phyloP scores from a whole-genome alignment of 2,329 filamentous ascomycete genomes.

The Aspergillus neoniger region DNA sequence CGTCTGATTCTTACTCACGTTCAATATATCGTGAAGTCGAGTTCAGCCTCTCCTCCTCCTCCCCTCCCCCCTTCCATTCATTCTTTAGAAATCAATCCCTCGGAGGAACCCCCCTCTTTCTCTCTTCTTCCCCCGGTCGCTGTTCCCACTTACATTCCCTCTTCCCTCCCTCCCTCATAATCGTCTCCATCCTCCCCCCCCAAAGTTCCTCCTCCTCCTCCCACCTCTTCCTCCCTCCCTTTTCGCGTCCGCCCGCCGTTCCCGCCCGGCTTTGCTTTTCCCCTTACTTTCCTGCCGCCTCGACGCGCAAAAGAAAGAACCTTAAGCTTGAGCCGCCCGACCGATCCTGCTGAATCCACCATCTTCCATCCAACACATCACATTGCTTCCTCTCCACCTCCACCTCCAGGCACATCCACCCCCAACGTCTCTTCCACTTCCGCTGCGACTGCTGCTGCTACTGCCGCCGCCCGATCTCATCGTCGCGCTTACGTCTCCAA shows the following conservation, averaged over 20 bases:
- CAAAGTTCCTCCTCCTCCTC: slow-evolving; percentile 4
- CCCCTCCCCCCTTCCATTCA: background rate
- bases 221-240: slow-evolving; percentile 7
- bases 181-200: background rate
- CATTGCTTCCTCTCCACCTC: background rate
- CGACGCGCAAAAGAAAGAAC: slow-evolving; percentile 18
- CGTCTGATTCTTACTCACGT: background rate
- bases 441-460: slow-evolving; percentile 33
- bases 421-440: slow-evolving; percentile 6
- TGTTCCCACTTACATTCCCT: slow-evolving; percentile 13
- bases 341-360: slow-evolving; percentile 4
- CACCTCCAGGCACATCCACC: background rate
- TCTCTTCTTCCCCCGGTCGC: slow-evolving; percentile 3
- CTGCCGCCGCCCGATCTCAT: slow-evolving; percentile 29
- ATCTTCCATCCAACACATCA: background rate
- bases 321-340: slow-evolving; percentile 6
- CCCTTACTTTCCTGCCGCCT: slow-evolving; percentile 17
- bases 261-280: background rate
- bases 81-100: slow-evolving; percentile 2
- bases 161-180: slow-evolving; percentile 17
- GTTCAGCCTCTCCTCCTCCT: background rate
- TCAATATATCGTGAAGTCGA: background rate
- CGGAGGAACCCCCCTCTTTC: background rate
- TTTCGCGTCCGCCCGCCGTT: slow-evolving; percentile 13
- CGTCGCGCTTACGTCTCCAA: background rate